Percentiles rank a stretch among this genome's conserved stretches.
Evolutionary conservation across 2,329 filamentous ascomycete species (phyloP).

Genomic region (Colletotrichum euphorbiae): DNA sequence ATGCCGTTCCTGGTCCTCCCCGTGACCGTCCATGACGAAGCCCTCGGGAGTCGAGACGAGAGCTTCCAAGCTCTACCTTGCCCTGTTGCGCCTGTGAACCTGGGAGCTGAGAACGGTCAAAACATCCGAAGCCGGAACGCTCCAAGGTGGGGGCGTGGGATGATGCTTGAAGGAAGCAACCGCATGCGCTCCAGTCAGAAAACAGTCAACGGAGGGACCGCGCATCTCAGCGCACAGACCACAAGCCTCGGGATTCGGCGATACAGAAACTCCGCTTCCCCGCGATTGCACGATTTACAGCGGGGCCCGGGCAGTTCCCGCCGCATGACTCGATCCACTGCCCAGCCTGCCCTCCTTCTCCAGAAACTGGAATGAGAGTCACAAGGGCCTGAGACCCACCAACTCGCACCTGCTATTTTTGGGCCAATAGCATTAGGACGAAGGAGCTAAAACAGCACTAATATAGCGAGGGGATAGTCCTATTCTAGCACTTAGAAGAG

Average conservation of each 20-base stretch:
- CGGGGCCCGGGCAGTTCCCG: too few species aligned
- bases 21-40: neutral
- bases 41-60: neutral
- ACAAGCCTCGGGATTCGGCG: neutral
- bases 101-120: slow-evolving; percentile 14
- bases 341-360: slow-evolving; percentile 6
- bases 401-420: too few species aligned
- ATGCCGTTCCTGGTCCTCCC: neutral
- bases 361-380: slow-evolving; percentile 15
- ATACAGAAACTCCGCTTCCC: slow-evolving; percentile 7
- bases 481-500: too few species aligned
- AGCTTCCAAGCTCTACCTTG: neutral
- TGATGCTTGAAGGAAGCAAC: neutral
- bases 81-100: too few species aligned
- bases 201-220: neutral
- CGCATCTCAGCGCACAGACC: slow-evolving; percentile 11
- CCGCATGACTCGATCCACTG: too few species aligned
- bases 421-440: too few species aligned
- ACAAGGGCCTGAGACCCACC: too few species aligned
- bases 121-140: slow-evolving; percentile 12
- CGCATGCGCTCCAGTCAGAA: slow-evolving; percentile 36
- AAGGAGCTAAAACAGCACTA: too few species aligned
- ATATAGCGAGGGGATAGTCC: too few species aligned
- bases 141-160: neutral
- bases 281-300: slow-evolving; percentile 18